Evolutionary conservation across 2,329 filamentous ascomycete genomes (phyloP).

Genomic region (Epichloe bromicola): DNA sequence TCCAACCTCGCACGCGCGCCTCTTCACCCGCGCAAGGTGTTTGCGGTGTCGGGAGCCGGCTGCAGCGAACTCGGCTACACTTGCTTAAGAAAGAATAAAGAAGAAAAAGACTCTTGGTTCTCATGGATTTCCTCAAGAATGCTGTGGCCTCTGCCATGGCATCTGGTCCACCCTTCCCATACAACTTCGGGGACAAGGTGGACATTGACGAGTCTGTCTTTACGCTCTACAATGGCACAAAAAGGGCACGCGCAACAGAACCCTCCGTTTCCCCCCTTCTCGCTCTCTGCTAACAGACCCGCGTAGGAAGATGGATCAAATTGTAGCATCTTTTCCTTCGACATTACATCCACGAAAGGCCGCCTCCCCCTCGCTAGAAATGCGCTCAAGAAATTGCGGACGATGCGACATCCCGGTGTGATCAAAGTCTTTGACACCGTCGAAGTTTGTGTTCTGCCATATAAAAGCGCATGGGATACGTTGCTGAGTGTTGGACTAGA

Average conservation of each 20-base stretch:
- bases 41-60: neutral
- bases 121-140: slow-evolving; percentile 96
- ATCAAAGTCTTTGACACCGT: slow-evolving; percentile 90
- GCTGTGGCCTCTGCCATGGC: slow-evolving; percentile 94
- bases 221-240: slow-evolving; percentile 91
- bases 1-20: neutral
- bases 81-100: no score
- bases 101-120: neutral
- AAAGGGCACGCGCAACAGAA: slow-evolving; percentile 41
- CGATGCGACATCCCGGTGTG: slow-evolving; percentile 84
- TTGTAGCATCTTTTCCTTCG: slow-evolving; percentile 96
- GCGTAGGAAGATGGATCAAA: slow-evolving; percentile 78
- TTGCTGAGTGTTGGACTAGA: slow-evolving; percentile 37
- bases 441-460: slow-evolving; percentile 45
- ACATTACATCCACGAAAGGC: slow-evolving; percentile 67
- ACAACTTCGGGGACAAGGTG: slow-evolving; percentile 82
- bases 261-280: no score
- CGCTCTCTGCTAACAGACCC: neutral
- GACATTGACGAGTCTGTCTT: slow-evolving; percentile 91
- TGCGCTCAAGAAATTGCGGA: slow-evolving; percentile 85
- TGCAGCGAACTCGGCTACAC: neutral
- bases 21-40: neutral
- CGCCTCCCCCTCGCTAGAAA: slow-evolving; percentile 81
- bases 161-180: slow-evolving; percentile 85
- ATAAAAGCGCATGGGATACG: neutral